These are phyloP conservation scores for Lactarius pseudohatsudake DNA, from an alignment of 768 basidiomycete species.

Conservation along the genomic window DNA sequence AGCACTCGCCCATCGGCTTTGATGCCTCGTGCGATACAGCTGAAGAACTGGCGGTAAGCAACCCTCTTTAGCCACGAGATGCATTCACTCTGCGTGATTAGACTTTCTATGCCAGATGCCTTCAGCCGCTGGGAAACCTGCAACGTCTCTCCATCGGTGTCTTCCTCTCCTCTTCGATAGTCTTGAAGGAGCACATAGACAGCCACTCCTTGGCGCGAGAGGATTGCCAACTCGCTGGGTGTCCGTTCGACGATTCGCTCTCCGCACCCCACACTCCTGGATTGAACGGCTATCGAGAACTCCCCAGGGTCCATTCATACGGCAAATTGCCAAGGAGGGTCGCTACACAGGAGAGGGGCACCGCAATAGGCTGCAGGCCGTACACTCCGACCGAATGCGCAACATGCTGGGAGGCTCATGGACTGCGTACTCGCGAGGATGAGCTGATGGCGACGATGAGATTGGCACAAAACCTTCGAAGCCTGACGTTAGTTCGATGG, in stretches of 20 bases:
- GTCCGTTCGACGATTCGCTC: conserved; percentile 18
- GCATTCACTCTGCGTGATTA: conserved; percentile 30
- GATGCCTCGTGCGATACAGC: conserved; percentile 44
- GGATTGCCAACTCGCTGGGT: conserved; percentile 7
- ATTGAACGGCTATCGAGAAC: conserved; percentile 1
- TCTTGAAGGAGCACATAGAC: conserved; percentile 48
- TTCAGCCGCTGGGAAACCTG: conserved; percentile 49
- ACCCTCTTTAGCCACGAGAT: background rate
- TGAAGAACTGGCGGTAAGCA: conserved; percentile 52
- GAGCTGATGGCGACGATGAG: conserved; percentile 28
- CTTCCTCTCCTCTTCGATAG: conserved; percentile 55
- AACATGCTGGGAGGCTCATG: conserved; percentile 26
- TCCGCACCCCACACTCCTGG: conserved; percentile 26
- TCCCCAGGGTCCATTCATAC: conserved; percentile 16
- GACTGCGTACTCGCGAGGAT: conserved; percentile 21
- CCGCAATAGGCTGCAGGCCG: conserved; percentile 12
- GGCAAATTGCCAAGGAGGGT: conserved; percentile 20
- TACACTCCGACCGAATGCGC: conserved; percentile 28
- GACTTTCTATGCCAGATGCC: conserved; percentile 45
- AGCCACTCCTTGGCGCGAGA: conserved; percentile 35
- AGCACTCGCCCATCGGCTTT: conserved; percentile 62
- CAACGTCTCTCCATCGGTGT: conserved; percentile 58
- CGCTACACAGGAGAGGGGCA: background rate
- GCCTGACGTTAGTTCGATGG: conserved; percentile 27
- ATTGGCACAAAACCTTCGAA: conserved; percentile 26